These are phyloP conservation scores for Symbiodinium pilosum DNA, from an alignment of 73 alveolate genomes.

Conservation along the genomic window DNA sequence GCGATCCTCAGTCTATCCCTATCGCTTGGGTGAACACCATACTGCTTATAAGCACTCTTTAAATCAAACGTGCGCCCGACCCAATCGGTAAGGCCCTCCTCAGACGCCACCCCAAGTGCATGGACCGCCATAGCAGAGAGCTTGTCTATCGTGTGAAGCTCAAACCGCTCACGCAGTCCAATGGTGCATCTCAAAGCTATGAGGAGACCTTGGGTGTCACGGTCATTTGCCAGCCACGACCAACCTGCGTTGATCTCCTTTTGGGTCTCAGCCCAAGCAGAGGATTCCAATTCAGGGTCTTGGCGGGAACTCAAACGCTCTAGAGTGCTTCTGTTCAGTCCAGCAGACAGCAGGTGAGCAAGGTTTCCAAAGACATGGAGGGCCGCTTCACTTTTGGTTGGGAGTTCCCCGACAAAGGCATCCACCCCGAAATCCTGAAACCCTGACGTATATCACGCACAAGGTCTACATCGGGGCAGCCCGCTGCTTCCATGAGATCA, in stretches of 20 bases:
- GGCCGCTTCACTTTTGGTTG: background rate
- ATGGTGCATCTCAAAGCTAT: background rate
- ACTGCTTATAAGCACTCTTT: background rate
- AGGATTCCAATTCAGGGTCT: background rate
- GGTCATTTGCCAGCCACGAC: background rate
- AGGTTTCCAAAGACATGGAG: background rate
- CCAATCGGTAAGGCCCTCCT: background rate
- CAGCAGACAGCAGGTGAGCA: background rate
- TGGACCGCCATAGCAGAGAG: background rate
- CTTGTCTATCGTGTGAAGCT: background rate
- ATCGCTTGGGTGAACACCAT: background rate
- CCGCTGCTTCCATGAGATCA: background rate
- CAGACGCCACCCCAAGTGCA: background rate
- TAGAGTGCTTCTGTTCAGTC: background rate
- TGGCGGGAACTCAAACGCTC: background rate
- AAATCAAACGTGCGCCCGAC: background rate
- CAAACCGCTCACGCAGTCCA: background rate
- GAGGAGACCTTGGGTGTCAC: background rate
- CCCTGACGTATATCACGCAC: background rate
- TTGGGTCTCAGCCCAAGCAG: conserved; percentile 1
- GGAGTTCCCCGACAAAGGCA: background rate
- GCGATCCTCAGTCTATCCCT: background rate
- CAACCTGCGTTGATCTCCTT: background rate
- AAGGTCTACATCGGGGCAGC: background rate
- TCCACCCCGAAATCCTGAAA: background rate